A percentile compares a stretch with the other conserved stretches of the same genome.
Conservation (phyloP, 441 rosid genomes). For the Jatropha podagrica region DNA sequence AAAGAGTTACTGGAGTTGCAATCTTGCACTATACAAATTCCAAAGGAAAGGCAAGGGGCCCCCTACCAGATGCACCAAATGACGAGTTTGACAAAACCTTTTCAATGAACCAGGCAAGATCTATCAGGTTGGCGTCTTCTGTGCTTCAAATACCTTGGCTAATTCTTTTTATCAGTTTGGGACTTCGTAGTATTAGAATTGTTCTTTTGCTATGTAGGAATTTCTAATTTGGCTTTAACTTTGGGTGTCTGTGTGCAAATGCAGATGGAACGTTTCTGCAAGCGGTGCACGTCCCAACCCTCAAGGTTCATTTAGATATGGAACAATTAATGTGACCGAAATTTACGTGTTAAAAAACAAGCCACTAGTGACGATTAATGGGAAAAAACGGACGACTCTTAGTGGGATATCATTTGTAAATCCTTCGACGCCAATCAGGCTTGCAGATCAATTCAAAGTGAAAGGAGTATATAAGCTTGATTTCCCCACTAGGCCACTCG, state of each 20-base stretch:
- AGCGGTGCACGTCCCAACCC: constrained; percentile 99
- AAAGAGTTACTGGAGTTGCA: constrained; percentile 91
- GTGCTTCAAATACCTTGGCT: background rate
- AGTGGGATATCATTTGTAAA: constrained; percentile 78
- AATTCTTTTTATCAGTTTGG: background rate
- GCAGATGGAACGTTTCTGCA: constrained; percentile 79
- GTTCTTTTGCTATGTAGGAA: background rate
- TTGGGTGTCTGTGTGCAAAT: constrained; percentile 18
- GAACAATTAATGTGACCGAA: constrained; percentile 90
- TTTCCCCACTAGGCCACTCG: constrained; percentile 74
- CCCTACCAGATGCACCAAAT: constrained; percentile 74
- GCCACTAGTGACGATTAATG: constrained; percentile 62
- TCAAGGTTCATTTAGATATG: constrained; percentile 90
- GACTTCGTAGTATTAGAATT: background rate
- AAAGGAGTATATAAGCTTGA: constrained; percentile 86
- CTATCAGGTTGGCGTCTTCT: constrained; percentile 65
- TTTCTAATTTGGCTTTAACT: background rate
- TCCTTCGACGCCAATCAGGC: constrained; percentile 78
- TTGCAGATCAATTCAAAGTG: constrained; percentile 71
- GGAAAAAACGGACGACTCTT: constrained; percentile 64
- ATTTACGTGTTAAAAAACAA: constrained; percentile 60
- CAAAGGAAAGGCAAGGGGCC: constrained; percentile 81
- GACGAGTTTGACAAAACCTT: constrained; percentile 81
- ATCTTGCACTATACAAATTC: constrained; percentile 87
- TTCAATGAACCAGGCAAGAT: constrained; percentile 98